These are phyloP conservation scores for Fusarium brachygibbosum DNA, from an alignment of 2,329 filamentous ascomycete genomes.

Conservation along the genomic window DNA sequence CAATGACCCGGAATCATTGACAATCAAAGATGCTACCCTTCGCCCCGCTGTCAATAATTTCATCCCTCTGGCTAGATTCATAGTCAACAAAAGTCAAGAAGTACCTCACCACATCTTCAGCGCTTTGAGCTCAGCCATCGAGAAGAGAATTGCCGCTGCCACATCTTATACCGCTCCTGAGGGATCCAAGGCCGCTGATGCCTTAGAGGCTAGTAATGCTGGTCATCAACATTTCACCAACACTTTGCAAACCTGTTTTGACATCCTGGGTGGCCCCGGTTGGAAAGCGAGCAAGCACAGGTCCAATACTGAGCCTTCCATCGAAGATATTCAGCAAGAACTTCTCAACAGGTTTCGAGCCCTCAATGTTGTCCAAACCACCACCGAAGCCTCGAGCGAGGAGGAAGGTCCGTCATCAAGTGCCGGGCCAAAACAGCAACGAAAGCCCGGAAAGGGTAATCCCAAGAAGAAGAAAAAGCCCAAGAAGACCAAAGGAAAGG, in stretches of 20 bases:
- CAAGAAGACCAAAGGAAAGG: slow-evolving; percentile 32
- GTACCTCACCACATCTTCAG: slow-evolving; percentile 48
- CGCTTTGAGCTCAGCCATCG: slow-evolving; percentile 57
- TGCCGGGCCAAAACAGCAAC: background rate
- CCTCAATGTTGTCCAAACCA: background rate
- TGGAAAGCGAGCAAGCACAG: slow-evolving; percentile 22
- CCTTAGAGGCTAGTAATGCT: slow-evolving; percentile 54
- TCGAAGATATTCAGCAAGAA: slow-evolving; percentile 12
- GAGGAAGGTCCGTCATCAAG: slow-evolving; percentile 6
- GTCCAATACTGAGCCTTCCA: background rate
- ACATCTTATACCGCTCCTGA: slow-evolving; percentile 52
- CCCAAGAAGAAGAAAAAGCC: slow-evolving; percentile 22
- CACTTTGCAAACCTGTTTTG: slow-evolving; percentile 54
- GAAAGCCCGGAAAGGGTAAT: slow-evolving; percentile 12
- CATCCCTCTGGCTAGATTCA: background rate
- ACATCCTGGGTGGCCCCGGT: slow-evolving; percentile 52
- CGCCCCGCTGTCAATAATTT: background rate
- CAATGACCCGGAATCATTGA: too few relatives aligned
- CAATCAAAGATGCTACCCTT: background rate
- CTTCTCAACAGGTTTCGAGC: background rate
- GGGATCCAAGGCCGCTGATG: slow-evolving; percentile 48
- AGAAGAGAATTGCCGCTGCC: slow-evolving; percentile 50
- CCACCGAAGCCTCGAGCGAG: slow-evolving; percentile 6
- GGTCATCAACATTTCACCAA: slow-evolving; percentile 61
- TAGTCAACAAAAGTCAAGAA: background rate